Evolutionary conservation across 495 filamentous ascomycete species (phyloP).

Genomic region (Apodospora peruviana): DNA sequence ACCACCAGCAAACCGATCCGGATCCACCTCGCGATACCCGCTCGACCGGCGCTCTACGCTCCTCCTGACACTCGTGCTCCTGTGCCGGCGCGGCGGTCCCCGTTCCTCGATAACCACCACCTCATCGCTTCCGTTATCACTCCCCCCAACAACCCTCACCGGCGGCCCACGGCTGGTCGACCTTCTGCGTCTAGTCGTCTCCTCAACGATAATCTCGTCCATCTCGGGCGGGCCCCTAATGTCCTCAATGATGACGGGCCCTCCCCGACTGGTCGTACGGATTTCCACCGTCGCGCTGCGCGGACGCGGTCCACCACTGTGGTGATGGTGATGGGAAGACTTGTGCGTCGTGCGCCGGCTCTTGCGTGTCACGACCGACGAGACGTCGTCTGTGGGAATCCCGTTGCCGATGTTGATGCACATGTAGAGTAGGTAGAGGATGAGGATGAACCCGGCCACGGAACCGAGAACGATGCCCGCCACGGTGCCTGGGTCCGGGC

Average conservation of each 20-base stretch:
- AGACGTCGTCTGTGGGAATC: slow-evolving; percentile 1
- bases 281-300: slow-evolving; percentile 33
- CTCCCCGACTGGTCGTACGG: slow-evolving; percentile 17
- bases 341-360: slow-evolving; percentile 25
- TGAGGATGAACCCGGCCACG: slow-evolving; percentile 73
- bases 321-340: slow-evolving; percentile 16
- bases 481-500: slow-evolving; percentile 66
- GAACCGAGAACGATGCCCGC: slow-evolving; percentile 78
- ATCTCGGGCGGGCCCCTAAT: slow-evolving; percentile 6
- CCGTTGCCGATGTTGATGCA: slow-evolving; percentile 49
- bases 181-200: slow-evolving; percentile 15
- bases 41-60: slow-evolving; percentile 28
- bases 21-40: slow-evolving; percentile 27
- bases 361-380: slow-evolving; percentile 26
- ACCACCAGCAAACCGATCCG: slow-evolving; percentile 26
- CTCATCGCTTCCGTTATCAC: slow-evolving; percentile 36
- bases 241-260: slow-evolving; percentile 28
- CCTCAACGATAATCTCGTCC: slow-evolving; percentile 35
- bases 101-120: slow-evolving; percentile 45
- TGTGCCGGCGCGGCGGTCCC: slow-evolving; percentile 23
- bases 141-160: slow-evolving; percentile 19
- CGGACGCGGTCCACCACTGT: not conserved
- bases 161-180: slow-evolving; percentile 11
- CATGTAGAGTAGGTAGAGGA: slow-evolving; percentile 70
- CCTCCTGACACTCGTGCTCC: slow-evolving; percentile 23